These are phyloP conservation scores for Apophysomyces trapeziformis DNA, from an alignment of 371 early-diverging fungal species.

Conservation along the genomic window DNA sequence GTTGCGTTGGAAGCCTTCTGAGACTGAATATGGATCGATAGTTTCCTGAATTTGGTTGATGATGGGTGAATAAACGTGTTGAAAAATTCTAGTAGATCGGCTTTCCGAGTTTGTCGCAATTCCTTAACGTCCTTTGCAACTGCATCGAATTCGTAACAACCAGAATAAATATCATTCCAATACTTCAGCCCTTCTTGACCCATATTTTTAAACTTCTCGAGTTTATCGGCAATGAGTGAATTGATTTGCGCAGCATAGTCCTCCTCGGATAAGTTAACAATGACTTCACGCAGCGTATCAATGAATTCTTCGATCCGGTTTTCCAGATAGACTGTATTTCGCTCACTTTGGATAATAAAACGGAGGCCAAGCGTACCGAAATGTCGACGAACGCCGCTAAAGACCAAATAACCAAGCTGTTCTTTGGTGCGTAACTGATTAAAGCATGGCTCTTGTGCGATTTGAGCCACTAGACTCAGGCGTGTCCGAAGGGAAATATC, in stretches of 20 bases:
- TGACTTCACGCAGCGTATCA: slow-evolving; percentile 48
- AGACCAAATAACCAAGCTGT: slow-evolving; percentile 87
- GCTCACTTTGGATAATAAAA: slow-evolving; percentile 87
- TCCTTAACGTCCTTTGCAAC: slow-evolving; percentile 57
- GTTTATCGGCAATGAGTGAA: slow-evolving; percentile 69
- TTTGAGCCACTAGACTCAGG: slow-evolving; percentile 71
- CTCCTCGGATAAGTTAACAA: slow-evolving; percentile 69
- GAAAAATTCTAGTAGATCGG: slow-evolving; percentile 62
- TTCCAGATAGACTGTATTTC: slow-evolving; percentile 81
- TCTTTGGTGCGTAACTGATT: slow-evolving; percentile 91
- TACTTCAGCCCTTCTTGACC: slow-evolving; percentile 74
- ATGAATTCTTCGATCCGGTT: slow-evolving; percentile 79
- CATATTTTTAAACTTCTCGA: slow-evolving; percentile 86
- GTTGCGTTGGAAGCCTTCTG: slow-evolving; percentile 43
- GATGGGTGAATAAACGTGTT: slow-evolving; percentile 57
- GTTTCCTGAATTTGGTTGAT: slow-evolving; percentile 57
- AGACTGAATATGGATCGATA: slow-evolving; percentile 71
- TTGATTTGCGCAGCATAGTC: slow-evolving; percentile 77
- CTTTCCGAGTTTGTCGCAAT: slow-evolving; percentile 54
- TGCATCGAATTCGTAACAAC: slow-evolving; percentile 87
- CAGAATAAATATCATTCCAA: slow-evolving; percentile 77
- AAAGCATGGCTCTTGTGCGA: slow-evolving; percentile 88
- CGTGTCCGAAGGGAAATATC: slow-evolving; percentile 59
- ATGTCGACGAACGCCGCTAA: slow-evolving; percentile 65
- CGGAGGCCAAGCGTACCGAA: slow-evolving; percentile 65